Evolutionary conservation across 192 early-diverging fungal species (phyloP), one percentile per base, ranked within the genome.

Genomic region (Jimgerdemannia lactiflua): DNA sequence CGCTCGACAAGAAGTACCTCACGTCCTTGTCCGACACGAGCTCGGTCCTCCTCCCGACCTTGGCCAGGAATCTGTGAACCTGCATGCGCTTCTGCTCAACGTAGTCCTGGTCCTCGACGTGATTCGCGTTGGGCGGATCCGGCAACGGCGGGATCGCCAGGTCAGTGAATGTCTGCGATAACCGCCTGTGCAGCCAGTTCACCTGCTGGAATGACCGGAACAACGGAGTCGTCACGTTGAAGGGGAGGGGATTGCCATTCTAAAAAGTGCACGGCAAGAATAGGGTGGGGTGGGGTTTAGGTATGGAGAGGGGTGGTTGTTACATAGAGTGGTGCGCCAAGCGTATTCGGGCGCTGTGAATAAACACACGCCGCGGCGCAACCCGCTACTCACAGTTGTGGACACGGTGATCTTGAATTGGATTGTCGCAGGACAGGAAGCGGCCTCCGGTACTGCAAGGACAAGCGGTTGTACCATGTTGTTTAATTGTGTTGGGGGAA

Each of bases 171-270:
- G 71, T 69, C 9, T 64, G 68, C 44, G 71, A 71, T 0, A 87
- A 75, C n/a, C 78, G 79, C 40, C 82, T 75, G 39, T 87, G 79
- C 2, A 87, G 76, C 86, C 86, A 87, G 6, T 75, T 80, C 63
- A 85, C 81, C 54, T 87, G 86, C 20, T 83, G 79, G 73, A 87
- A 87, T 4, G 86, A 84, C 4, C 86, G 82, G 67, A 87, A 87
- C 4, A 44, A 66, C 6, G 75, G 69, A 17, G 44, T 44, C 67
- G 10, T 42, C 54, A 39, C 70, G 71, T 3, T 39, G 64, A 11
- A 49, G 10, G 29, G 73, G 40, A 59, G 72, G 72, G 59, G 9
- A 43, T 19, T 72, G 4, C 29, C 20, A 4, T 11, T 66, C 64
- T 71, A 67, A 20, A 40, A 76, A 6, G 41, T 63, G 43, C 17